Evolutionary conservation across 768 basidiomycete species (phyloP).

Genomic region (Phylloporus sp.): DNA sequence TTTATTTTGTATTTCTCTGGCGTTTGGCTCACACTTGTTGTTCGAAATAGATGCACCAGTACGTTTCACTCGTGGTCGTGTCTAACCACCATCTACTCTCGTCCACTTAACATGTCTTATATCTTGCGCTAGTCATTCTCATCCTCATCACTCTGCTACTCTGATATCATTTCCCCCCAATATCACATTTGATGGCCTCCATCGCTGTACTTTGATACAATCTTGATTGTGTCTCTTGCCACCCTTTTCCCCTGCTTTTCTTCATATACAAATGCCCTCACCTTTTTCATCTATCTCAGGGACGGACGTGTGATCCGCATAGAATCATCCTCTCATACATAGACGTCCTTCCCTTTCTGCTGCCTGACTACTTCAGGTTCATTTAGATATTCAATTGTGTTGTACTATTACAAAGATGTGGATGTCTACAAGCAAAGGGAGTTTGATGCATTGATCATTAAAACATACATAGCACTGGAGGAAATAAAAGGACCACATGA

Average conservation of each 20-base stretch:
- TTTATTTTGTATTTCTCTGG: constrained; percentile 2
- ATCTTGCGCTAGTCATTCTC: background rate
- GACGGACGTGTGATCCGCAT: constrained; percentile 19
- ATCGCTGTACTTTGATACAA: constrained; percentile 21
- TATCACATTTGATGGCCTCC: constrained; percentile 3
- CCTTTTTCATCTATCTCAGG: constrained; percentile 2
- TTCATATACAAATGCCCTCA: background rate
- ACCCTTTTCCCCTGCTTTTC: background rate
- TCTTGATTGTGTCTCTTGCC: constrained; percentile 1
- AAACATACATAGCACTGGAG: constrained; percentile 8
- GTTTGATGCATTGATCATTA: background rate
- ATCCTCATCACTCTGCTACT: constrained; percentile 6
- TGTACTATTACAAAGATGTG: constrained; percentile 18
- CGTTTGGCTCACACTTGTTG: constrained; percentile 10
- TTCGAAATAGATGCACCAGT: constrained; percentile 20
- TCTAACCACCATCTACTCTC: background rate
- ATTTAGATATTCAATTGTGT: constrained; percentile 12
- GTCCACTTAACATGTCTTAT: constrained; percentile 1
- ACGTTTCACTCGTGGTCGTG: background rate
- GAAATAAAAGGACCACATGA: background rate
- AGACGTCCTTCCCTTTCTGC: constrained; percentile 2
- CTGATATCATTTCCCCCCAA: constrained; percentile 6
- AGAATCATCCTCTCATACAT: constrained; percentile 10
- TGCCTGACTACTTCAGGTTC: background rate
- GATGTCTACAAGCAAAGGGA: background rate